These are phyloP conservation scores for Diaporthe ampelina DNA, from an alignment of 2,329 filamentous ascomycete genomes.

Conservation along the genomic window DNA sequence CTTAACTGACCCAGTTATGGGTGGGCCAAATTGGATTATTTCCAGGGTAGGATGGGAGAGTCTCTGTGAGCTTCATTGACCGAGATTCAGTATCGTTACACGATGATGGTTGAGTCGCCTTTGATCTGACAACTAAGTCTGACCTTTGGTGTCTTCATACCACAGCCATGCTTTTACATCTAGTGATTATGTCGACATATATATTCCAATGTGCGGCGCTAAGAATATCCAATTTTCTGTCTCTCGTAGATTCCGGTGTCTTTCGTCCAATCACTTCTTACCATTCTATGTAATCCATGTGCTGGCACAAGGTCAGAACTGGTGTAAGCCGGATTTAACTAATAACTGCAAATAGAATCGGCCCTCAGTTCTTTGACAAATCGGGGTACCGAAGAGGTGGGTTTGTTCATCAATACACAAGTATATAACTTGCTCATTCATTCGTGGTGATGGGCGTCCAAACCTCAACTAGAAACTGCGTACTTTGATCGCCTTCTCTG, in stretches of 20 bases:
- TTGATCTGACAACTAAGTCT: too few relatives aligned
- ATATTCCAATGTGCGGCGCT: too few relatives aligned
- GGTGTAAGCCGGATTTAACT: background rate
- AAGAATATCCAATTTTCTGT: background rate
- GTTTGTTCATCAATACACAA: background rate
- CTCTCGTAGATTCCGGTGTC: background rate
- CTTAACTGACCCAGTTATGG: too few relatives aligned
- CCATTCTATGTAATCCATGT: too few relatives aligned
- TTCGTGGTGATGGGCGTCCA: background rate
- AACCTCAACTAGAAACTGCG: background rate
- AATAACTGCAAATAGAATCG: background rate
- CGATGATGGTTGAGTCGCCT: too few relatives aligned
- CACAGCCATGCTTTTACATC: too few relatives aligned
- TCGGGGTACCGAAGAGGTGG: background rate
- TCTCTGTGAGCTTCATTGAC: too few relatives aligned
- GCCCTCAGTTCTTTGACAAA: background rate
- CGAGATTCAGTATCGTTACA: too few relatives aligned
- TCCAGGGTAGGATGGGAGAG: too few relatives aligned
- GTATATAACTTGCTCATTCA: background rate
- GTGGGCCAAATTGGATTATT: too few relatives aligned
- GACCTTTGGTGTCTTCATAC: too few relatives aligned
- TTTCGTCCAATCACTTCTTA: background rate
- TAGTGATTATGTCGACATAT: too few relatives aligned
- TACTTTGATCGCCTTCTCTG: constrained; percentile 39
- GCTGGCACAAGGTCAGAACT: background rate